phyloP scores from a whole-genome alignment of 176 grass and related monocot species.

The Rhipidocladum racemiflorum region DNA sequence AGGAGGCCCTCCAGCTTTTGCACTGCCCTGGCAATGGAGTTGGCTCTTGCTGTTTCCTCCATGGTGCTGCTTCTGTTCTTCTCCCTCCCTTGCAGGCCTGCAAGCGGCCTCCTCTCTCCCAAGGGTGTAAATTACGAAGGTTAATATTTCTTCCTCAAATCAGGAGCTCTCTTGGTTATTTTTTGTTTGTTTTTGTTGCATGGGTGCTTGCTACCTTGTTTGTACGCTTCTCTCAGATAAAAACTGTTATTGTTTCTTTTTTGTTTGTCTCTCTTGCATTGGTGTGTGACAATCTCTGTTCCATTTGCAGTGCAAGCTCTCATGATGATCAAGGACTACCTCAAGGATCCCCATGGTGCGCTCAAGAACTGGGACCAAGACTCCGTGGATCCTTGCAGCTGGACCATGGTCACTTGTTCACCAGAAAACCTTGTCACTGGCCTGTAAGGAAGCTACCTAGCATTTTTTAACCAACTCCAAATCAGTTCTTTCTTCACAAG shows the following conservation, averaged over 20 bases:
- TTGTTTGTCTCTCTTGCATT: not conserved
- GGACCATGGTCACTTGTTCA: constrained; percentile 87
- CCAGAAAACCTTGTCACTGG: constrained; percentile 58
- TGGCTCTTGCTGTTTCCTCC: constrained; percentile 25
- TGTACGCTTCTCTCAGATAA: not conserved
- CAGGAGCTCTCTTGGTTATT: constrained; percentile 2
- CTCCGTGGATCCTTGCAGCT: constrained; percentile 92
- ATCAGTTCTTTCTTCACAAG: not conserved
- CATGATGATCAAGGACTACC: constrained; percentile 70
- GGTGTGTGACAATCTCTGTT: not conserved
- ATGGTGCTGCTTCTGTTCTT: constrained; percentile 21
- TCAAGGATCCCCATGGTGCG: constrained; percentile 74
- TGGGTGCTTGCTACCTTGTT: constrained; percentile 16
- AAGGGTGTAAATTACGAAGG: constrained; percentile 95
- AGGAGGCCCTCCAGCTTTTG: constrained; percentile 2
- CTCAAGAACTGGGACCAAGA: constrained; percentile 91
- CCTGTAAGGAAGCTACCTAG: constrained; percentile 47
- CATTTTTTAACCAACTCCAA: not conserved
- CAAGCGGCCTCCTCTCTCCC: constrained; percentile 59
- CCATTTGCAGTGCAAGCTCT: constrained; percentile 71
- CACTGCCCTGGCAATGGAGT: constrained; percentile 28
- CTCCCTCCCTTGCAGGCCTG: constrained; percentile 23
- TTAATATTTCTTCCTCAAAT: constrained; percentile 27
- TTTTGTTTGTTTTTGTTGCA: constrained; percentile 1
- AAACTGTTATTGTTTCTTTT: not conserved